Conservation (phyloP, 345 rosid species). For the Bruguiera sexangula region DNA sequence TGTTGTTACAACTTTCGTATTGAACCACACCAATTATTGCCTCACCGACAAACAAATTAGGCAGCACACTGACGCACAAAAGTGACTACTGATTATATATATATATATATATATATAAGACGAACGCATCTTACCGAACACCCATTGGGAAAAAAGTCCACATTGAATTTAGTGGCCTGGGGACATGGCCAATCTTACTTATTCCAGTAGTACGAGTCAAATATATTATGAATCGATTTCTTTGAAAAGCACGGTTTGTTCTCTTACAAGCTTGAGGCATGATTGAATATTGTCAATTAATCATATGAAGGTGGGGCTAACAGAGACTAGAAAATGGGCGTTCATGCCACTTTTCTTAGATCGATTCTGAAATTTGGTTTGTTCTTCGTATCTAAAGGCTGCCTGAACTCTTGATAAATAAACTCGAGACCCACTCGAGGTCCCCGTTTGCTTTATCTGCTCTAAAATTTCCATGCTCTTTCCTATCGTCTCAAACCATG, state of each 20-base stretch:
- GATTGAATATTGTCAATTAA: background rate
- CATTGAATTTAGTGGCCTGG: background rate
- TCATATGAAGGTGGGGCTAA: background rate
- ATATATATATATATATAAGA: background rate
- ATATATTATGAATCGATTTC: background rate
- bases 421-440: background rate
- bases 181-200: background rate
- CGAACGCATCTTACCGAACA: background rate
- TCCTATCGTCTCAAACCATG: slow-evolving; percentile 17
- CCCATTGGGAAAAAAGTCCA: too few relatives aligned
- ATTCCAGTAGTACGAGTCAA: background rate
- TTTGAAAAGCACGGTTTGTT: background rate
- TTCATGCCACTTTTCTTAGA: background rate
- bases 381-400: background rate
- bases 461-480: background rate
- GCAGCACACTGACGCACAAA: background rate
- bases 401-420: slow-evolving; percentile 11
- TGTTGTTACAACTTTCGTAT: too few relatives aligned
- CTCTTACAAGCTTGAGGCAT: background rate
- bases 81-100: background rate
- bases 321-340: background rate
- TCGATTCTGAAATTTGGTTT: background rate
- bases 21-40: background rate
- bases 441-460: background rate
- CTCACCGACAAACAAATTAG: background rate